Evolutionary conservation across 2,329 filamentous ascomycete species (phyloP), one percentile per base, ranked within the genome.

Genomic region (Byssochlamys sp.): DNA sequence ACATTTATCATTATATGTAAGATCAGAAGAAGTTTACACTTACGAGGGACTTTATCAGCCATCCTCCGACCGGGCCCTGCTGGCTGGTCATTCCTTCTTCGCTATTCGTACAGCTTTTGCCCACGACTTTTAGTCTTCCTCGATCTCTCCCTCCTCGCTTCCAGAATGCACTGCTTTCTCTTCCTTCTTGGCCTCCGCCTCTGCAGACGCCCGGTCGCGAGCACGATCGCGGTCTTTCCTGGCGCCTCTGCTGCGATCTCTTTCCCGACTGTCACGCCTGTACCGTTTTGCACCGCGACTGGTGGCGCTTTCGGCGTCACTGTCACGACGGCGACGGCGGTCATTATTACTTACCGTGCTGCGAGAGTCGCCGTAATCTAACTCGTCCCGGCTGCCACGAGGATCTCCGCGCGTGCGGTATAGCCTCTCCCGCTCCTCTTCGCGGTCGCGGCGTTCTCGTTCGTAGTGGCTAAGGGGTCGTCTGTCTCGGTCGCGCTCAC

Each of bases 81-180:
- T 45, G 39, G 39, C 39, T 45, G 39, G 39, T 14, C 39, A 45
- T 45, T 24, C 14, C n/a, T 45, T 45, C 35, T 39, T 39, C 39
- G 9, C 19, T 19, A 19, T 24, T 45, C 39, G 39, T 45, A 45
- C 39, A 51, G 24, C 24, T 50, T 45, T 45, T 19, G 19, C 39
- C 14, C 14, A 39, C 35, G 35, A 54, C 55, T 7, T 52, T 63
- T 67, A 79, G 60, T 79, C 77, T 78, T 97, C 91, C 74, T 96
- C 94, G 66, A 99, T 97, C 77, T 99, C 94, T 55, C 94, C 94
- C 75, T 99, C 94, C 76, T 99, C 94, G 69, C 91, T 96, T 55
- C 94, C 94, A 59, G 89, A 92, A 67, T 89, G 86, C 57, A 91
- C 79, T 4, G 74, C 74, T 62, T 75, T 76, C 54, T 79, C 79